phyloP scores from a whole-genome alignment of 148 eudicot species.

The Agrostemma githago region DNA sequence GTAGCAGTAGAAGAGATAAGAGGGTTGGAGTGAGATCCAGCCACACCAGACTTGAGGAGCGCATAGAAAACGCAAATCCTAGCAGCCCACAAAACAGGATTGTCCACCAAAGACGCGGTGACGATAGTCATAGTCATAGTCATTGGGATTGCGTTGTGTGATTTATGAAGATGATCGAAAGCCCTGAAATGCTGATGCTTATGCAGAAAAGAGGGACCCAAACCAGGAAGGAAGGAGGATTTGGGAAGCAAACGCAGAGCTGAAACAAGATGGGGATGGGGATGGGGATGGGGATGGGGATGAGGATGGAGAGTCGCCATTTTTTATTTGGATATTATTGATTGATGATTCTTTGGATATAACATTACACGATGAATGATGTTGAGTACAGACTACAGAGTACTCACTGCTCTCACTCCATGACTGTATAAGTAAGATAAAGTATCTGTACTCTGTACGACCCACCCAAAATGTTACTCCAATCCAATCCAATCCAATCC shows the following conservation, averaged over 20 bases:
- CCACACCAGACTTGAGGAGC: slow-evolving; percentile 82
- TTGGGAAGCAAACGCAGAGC: not conserved
- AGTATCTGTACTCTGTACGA: too few species aligned
- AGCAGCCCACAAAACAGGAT: slow-evolving; percentile 82
- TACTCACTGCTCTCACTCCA: too few species aligned
- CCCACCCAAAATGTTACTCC: too few species aligned
- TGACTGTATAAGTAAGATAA: too few species aligned
- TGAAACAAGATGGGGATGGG: not conserved
- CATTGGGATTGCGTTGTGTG: not conserved
- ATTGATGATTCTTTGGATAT: too few species aligned
- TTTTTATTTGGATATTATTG: too few species aligned
- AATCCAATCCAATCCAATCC: too few species aligned
- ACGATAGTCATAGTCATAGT: too few species aligned
- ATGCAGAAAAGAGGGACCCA: slow-evolving; percentile 28
- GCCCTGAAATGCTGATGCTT: slow-evolving; percentile 13
- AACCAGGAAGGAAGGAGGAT: slow-evolving; percentile 24
- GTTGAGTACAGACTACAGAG: too few species aligned
- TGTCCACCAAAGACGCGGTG: slow-evolving; percentile 60
- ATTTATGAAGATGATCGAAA: not conserved
- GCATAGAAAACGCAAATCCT: slow-evolving; percentile 81
- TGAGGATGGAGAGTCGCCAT: too few species aligned
- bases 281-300: too few species aligned
- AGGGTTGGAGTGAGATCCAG: slow-evolving; percentile 82
- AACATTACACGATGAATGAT: too few species aligned
- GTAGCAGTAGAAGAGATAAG: slow-evolving; percentile 39